Evolutionary conservation across 1,284 basidiomycete genomes (phyloP).

Genomic region (Porodaedalea pini): DNA sequence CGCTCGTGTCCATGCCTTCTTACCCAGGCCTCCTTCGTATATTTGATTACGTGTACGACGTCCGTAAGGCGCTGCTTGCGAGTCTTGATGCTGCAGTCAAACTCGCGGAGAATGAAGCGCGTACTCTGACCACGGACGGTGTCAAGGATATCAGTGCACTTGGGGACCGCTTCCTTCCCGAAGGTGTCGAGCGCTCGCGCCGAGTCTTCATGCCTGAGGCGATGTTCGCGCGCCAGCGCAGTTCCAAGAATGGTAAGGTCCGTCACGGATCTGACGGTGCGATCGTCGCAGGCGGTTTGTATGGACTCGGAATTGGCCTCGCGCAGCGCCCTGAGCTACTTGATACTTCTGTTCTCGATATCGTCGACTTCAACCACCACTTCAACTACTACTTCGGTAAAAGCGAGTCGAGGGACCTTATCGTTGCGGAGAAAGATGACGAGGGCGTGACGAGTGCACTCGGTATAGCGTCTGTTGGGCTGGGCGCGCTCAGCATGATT

Average conservation of each 20-base stretch:
- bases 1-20: slow-evolving; percentile 59
- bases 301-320: slow-evolving; percentile 74
- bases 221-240: slow-evolving; percentile 75
- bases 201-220: slow-evolving; percentile 92
- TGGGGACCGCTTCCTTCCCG: slow-evolving; percentile 79
- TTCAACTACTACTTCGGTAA: slow-evolving; percentile 64
- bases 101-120: slow-evolving; percentile 82
- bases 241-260: slow-evolving; percentile 45
- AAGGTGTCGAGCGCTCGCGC: slow-evolving; percentile 73
- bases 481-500: slow-evolving; percentile 88
- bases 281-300: slow-evolving; percentile 67
- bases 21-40: slow-evolving; percentile 87
- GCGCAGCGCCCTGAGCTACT: slow-evolving; percentile 66
- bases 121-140: slow-evolving; percentile 63
- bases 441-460: slow-evolving; percentile 62
- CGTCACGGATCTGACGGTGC: slow-evolving; percentile 46
- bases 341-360: slow-evolving; percentile 73
- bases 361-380: slow-evolving; percentile 87
- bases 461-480: slow-evolving; percentile 69
- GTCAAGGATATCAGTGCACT: slow-evolving; percentile 70
- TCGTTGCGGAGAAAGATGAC: slow-evolving; percentile 43
- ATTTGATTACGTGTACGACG: slow-evolving; percentile 88
- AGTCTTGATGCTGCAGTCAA: slow-evolving; percentile 84
- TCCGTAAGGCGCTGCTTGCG: slow-evolving; percentile 73
- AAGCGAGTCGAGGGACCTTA: slow-evolving; percentile 28